A percentile compares a stretch with the other conserved stretches of the same genome.
Evolutionary conservation across 1,284 basidiomycete genomes (phyloP).

Genomic region (Neotropicomus parvogracilis): DNA sequence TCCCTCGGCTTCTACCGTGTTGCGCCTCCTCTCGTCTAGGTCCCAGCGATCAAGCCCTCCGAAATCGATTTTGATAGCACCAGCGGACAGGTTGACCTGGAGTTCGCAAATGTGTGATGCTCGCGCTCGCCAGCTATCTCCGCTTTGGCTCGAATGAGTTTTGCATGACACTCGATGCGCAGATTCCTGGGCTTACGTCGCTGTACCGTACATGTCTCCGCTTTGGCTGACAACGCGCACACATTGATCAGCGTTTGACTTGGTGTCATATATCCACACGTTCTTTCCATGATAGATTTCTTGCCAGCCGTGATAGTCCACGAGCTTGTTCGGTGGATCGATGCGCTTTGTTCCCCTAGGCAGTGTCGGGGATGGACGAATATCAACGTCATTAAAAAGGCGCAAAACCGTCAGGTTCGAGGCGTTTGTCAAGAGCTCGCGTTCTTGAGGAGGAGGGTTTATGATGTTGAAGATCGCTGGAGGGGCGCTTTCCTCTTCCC

Average conservation of each 20-base stretch:
- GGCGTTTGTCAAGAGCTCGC: constrained; percentile 42
- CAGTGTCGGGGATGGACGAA: constrained; percentile 48
- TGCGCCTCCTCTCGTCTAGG: constrained; percentile 55
- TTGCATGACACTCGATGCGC: background rate
- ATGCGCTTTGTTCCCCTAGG: constrained; percentile 44
- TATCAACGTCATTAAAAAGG: constrained; percentile 65
- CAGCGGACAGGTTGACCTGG: constrained; percentile 60
- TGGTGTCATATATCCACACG: constrained; percentile 71
- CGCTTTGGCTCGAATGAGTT: constrained; percentile 41
- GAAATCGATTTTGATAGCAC: constrained; percentile 69
- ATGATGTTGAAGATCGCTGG: constrained; percentile 50
- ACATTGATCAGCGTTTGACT: constrained; percentile 62
- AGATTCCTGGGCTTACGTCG: constrained; percentile 51
- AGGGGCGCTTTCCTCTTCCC: constrained; percentile 30
- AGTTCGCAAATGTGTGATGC: constrained; percentile 67
- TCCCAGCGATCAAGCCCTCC: constrained; percentile 74
- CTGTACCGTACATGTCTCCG: constrained; percentile 66
- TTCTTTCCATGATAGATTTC: constrained; percentile 68
- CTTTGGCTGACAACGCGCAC: constrained; percentile 58
- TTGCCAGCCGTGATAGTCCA: constrained; percentile 62
- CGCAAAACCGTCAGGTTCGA: constrained; percentile 65
- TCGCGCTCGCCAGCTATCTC: constrained; percentile 74
- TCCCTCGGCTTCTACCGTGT: constrained; percentile 48
- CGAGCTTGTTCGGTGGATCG: constrained; percentile 51
- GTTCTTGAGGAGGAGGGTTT: constrained; percentile 43